Base-by-base conservation (phyloP, 2,329 filamentous ascomycete species). In the Daldinia sp. region DNA sequence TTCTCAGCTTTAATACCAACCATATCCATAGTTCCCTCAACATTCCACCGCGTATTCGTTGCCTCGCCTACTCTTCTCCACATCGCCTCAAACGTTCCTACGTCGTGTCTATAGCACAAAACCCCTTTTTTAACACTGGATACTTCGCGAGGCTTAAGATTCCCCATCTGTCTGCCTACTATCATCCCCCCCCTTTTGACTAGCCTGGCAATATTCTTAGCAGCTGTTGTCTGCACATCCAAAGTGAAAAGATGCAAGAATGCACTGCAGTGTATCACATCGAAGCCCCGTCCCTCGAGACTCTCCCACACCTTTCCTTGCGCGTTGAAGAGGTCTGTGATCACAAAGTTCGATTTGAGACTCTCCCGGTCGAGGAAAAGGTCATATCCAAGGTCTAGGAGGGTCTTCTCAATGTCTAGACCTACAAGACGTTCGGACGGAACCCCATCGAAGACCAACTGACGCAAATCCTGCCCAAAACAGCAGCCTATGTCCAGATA, bases 401-500 rank as follows among this genome's bases (percentile, higher is more conserved):
- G 63, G 25, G 47, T 49, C 23, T 29, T 15, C 43, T 59, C 64
- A n/a, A 74, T 59, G 32, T 75, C 71, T 8, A 71, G 56, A 63
- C 67, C 73, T 9, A 60, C 48, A 4, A 72, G 68, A 1, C 61
- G 51, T 21, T 60, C 30, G 1, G 69, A 61, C 6, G 67, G 67
- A 3, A 70, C 67, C 11, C 72, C 72, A 41, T 73, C 70, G 25
- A 59, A 50, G 3, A 72, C 66, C 13, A 74, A 57, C 48, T 68
- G 57, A 5, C 72, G 71, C 8, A 75, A 61, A 47, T 74, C 73
- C 32, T 74, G 71, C 1, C 69, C 73, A 27, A 75, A 70, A 56
- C 73, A 74, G 50, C 73, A 73, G 10, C 71, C 73, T 9, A 76
- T 50, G 27, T 75, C 73, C 4, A 75, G 55, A 52, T 72, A 71